These are phyloP conservation scores for Cladophialophora psammophila DNA, from an alignment of 2,329 filamentous ascomycete genomes.

Conservation along the genomic window DNA sequence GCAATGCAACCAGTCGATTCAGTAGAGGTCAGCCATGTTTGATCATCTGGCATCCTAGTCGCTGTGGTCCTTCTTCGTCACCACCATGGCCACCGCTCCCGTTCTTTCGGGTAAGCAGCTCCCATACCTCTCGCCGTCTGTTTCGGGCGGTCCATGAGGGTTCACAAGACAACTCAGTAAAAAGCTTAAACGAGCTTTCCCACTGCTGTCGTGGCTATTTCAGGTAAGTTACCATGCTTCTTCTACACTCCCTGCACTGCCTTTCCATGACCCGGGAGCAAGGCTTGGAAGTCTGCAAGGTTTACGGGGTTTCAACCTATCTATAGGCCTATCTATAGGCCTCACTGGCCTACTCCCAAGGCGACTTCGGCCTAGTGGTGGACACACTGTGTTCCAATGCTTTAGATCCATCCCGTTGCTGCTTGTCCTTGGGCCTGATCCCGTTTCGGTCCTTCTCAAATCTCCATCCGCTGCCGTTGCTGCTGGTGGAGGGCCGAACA, in stretches of 20 bases:
- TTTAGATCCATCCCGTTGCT: not conserved
- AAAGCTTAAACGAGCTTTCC: not conserved
- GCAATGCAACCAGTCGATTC: not conserved
- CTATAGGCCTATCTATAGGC: not conserved
- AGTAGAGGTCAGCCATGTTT: not conserved
- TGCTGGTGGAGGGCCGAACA: not conserved
- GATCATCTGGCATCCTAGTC: slow-evolving; percentile 1
- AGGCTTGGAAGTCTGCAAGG: not conserved
- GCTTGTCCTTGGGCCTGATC: not conserved
- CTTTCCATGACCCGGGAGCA: not conserved
- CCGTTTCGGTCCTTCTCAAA: not conserved
- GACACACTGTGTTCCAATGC: not conserved
- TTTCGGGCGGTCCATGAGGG: not conserved
- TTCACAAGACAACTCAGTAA: not conserved
- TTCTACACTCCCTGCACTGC: not conserved
- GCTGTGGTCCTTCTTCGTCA: not conserved
- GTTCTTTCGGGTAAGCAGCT: not conserved
- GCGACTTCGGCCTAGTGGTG: not conserved
- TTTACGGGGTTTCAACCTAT: not conserved
- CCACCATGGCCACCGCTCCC: slow-evolving; percentile 2
- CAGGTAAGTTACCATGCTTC: not conserved
- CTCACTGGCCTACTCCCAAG: too few species aligned
- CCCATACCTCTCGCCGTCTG: not conserved
- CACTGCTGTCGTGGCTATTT: not conserved
- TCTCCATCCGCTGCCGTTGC: not conserved